Conservation (phyloP, 768 basidiomycete species). For the Inosperma sp. region DNA sequence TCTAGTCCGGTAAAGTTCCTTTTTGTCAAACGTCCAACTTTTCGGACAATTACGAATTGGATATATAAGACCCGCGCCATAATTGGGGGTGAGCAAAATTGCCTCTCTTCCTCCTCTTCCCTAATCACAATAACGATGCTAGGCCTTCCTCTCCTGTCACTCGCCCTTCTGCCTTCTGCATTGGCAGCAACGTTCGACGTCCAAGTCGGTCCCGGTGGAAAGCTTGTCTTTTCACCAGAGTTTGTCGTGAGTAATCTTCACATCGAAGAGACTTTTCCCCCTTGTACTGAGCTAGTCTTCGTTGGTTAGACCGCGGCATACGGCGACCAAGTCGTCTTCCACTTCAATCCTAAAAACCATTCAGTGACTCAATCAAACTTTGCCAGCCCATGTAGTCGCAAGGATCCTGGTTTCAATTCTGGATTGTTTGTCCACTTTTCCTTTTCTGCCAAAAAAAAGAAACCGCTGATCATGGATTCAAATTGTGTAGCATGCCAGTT, state of each 20-base stretch:
- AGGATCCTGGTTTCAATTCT: slow-evolving; percentile 28
- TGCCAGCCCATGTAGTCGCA: slow-evolving; percentile 32
- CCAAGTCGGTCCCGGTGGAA: slow-evolving; percentile 32
- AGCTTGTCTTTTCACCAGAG: slow-evolving; percentile 31
- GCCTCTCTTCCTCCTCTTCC: too few relatives aligned
- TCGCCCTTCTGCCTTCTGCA: slow-evolving; percentile 21
- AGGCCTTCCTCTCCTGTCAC: too few relatives aligned
- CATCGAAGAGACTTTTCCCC: slow-evolving; percentile 45
- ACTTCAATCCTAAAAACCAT: slow-evolving; percentile 46
- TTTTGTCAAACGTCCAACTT: too few relatives aligned
- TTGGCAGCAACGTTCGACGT: slow-evolving; percentile 30
- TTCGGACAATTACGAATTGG: too few relatives aligned
- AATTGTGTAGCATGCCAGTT: slow-evolving; percentile 33
- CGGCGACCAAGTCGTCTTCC: neutral
- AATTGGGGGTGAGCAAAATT: too few relatives aligned
- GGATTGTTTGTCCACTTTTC: slow-evolving; percentile 32
- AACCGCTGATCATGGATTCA: neutral
- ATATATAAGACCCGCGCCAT: too few relatives aligned
- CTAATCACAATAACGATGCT: too few relatives aligned
- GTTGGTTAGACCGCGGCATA: neutral
- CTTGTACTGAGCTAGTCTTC: slow-evolving; percentile 33
- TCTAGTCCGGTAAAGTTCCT: too few relatives aligned
- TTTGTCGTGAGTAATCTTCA: slow-evolving; percentile 39
- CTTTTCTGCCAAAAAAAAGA: neutral
- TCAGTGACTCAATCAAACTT: slow-evolving; percentile 46